Evolutionary conservation across 164 flowering plant species (phyloP), one percentile per base, ranked within the genome.

Genomic region (Macadamia tetraphylla): DNA sequence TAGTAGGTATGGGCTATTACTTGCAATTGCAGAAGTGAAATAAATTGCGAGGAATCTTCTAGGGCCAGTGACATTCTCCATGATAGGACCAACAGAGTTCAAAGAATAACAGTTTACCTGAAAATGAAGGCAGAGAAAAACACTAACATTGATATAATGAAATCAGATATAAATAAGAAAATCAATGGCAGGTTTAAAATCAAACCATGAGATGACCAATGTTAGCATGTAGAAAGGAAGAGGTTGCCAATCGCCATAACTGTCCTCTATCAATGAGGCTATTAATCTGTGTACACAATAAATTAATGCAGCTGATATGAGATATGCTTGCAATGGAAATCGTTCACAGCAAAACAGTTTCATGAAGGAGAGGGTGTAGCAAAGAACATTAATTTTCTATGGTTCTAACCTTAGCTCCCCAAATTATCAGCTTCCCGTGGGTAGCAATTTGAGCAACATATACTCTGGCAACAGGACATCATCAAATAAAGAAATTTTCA

Each of bases 51-150:
- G 83, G 77, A 70, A 91, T 87, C 93, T 86, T 76, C 67, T 71
- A 12, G 95, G 86, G 51, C 98, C 97, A 67, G 86, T 69, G 61
- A 85, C 52, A 29, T 75, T 81, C 88, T 93, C 98, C 70, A 87
- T 74, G 31, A 80, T 69, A 52, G 97, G 94, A 72, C 97, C 98
- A 70, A 91, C 62, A 35, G 95, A 86, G 71, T 91, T 87, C 74
- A 91, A 83, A 49, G 98, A 93, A 77, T 82, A 93, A 75, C 91
- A 89, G 70, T 93, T 93, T 56, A 89, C 79, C 98, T 93, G 86
- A 51, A 81, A 78, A 66, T 32, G 35, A 32, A 35, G 5, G 40
- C 40, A 35, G 40, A 35, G 40, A 23, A 40, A 52, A 0, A 70
- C 23, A 40, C 29, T 15, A 66, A 42, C 9, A 29, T 5, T 9